phyloP scores from a whole-genome alignment of 1,284 basidiomycete genomes.

The Somion occarium region DNA sequence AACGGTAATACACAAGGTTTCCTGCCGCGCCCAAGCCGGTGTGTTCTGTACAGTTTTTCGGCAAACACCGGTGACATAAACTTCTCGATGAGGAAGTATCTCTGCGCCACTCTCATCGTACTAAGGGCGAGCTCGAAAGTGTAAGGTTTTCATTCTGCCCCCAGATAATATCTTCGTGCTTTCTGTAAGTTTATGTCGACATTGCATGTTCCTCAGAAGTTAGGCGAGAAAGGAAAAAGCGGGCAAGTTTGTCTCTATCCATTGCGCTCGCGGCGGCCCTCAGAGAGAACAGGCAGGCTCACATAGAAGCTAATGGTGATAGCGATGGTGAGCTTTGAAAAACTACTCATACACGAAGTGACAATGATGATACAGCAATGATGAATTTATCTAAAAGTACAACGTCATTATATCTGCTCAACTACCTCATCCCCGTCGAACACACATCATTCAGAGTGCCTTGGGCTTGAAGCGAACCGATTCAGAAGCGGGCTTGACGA shows the following conservation, averaged over 20 bases:
- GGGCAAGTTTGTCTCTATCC: no score
- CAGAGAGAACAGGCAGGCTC: no score
- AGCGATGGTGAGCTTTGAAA: no score
- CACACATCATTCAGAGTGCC: slow-evolving; percentile 1
- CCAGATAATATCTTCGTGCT: no score
- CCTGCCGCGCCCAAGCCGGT: slow-evolving; percentile 22
- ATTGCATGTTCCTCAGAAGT: no score
- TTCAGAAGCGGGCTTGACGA: slow-evolving; percentile 57
- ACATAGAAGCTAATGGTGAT: no score
- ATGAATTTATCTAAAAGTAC: neutral
- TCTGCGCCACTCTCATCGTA: no score
- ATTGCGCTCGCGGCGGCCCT: no score
- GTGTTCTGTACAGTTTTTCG: slow-evolving; percentile 30
- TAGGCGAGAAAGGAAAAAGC: no score
- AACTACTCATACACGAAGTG: neutral
- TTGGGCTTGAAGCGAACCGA: slow-evolving; percentile 47
- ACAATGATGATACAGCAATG: neutral
- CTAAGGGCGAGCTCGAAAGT: no score
- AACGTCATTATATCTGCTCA: neutral
- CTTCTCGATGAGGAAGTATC: neutral
- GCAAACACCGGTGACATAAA: slow-evolving; percentile 12
- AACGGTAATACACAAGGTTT: slow-evolving; percentile 20
- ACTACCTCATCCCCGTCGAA: neutral
- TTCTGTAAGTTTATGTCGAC: no score
- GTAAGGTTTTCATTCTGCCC: no score